A percentile compares a stretch with the other conserved stretches of the same genome.
Evolutionary conservation across 768 basidiomycete genomes (phyloP).

Genomic region (Cystofilobasidium macerans): DNA sequence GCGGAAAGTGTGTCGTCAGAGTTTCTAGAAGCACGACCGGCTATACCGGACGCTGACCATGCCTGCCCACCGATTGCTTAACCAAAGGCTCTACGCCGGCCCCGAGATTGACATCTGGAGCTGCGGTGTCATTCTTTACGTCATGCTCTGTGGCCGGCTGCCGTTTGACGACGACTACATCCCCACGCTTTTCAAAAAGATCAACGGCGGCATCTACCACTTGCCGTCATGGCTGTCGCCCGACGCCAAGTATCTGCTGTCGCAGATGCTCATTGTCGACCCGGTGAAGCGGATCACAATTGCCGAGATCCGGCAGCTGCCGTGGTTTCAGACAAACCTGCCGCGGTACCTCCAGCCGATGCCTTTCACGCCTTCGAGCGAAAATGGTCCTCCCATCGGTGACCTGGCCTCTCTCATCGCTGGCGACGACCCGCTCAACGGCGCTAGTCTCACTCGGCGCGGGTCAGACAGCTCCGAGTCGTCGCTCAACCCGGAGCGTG

Average conservation of each 20-base stretch:
- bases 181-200: conserved; percentile 82
- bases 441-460: neutral
- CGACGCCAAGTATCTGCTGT: conserved; percentile 69
- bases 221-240: conserved; percentile 68
- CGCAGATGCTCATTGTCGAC: conserved; percentile 83
- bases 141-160: conserved; percentile 87
- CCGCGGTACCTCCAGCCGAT: conserved; percentile 69
- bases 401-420: conserved; percentile 23
- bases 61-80: neutral
- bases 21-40: neutral
- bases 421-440: conserved; percentile 17
- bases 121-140: conserved; percentile 95
- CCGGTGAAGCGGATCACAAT: conserved; percentile 90
- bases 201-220: conserved; percentile 78
- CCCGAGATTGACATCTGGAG: conserved; percentile 99
- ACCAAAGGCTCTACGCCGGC: conserved; percentile 64
- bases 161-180: conserved; percentile 98
- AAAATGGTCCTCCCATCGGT: conserved; percentile 26
- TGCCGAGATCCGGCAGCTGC: conserved; percentile 76
- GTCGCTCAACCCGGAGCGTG: conserved; percentile 49
- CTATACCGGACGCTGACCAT: no score
- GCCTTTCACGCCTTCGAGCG: conserved; percentile 49
- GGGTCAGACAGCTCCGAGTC: conserved; percentile 11
- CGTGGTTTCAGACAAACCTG: conserved; percentile 79
- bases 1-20: conserved; percentile 51